These are phyloP conservation scores for Nitzschia sp. DNA, from an alignment of 108 stramenopile genomes.

Conservation along the genomic window DNA sequence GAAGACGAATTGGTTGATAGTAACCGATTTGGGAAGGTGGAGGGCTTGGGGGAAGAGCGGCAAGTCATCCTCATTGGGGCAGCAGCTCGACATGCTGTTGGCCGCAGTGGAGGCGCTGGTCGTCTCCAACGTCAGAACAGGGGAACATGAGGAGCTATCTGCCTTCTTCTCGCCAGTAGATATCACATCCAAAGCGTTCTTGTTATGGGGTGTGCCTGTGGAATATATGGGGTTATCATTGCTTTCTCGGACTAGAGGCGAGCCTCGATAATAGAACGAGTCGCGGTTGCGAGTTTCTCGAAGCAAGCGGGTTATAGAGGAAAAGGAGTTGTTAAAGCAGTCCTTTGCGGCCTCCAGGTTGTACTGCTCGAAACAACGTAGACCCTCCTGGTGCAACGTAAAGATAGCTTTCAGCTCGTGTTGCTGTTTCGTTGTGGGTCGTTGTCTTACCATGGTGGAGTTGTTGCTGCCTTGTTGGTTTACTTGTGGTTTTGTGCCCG, in stretches of 20 bases:
- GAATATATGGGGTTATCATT: not conserved
- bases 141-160: not conserved
- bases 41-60: not conserved
- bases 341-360: not conserved
- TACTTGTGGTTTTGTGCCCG: too few species aligned
- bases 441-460: too few species aligned
- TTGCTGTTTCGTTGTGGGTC: too few species aligned
- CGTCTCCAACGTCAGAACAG: not conserved
- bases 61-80: not conserved
- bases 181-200: not conserved
- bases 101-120: not conserved
- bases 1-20: not conserved
- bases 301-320: not conserved
- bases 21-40: not conserved
- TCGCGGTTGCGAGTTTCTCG: not conserved
- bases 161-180: not conserved
- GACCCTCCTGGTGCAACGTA: not conserved
- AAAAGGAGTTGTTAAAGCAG: not conserved
- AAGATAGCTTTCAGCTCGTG: not conserved
- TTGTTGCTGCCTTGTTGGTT: too few species aligned
- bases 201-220: not conserved
- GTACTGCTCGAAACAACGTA: not conserved
- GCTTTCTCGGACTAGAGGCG: not conserved
- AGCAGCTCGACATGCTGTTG: not conserved
- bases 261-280: not conserved